These are phyloP conservation scores for Fusarium acutatum DNA, from an alignment of 2,329 filamentous ascomycete species.

Conservation along the genomic window DNA sequence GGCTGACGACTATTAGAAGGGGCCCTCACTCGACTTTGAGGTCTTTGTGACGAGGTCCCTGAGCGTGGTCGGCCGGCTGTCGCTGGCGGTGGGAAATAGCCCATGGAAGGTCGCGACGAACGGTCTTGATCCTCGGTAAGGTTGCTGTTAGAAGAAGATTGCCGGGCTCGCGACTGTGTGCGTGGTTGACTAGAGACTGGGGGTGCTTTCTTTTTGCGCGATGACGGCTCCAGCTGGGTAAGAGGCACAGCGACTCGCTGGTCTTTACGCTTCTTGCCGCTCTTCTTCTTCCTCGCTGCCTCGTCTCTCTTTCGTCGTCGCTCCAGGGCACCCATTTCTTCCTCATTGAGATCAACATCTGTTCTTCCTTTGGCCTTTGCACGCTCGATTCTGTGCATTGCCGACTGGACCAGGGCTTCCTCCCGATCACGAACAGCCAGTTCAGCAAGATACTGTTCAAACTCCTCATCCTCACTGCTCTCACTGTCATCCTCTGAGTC, in stretches of 20 bases:
- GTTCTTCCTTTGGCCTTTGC: constrained; percentile 79
- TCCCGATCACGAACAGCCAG: constrained; percentile 71
- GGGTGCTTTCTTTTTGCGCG: constrained; percentile 48
- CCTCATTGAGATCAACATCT: constrained; percentile 81
- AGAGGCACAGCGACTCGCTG: constrained; percentile 63
- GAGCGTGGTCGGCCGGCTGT: constrained; percentile 53
- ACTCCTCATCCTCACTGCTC: constrained; percentile 46
- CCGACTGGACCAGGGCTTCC: constrained; percentile 78
- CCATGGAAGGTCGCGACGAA: constrained; percentile 56
- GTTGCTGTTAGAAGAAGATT: constrained; percentile 49
- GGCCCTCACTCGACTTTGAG: constrained; percentile 46
- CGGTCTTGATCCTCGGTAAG: constrained; percentile 48
- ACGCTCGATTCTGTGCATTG: constrained; percentile 80
- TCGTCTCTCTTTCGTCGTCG: constrained; percentile 67
- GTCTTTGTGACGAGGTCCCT: constrained; percentile 51
- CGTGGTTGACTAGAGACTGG: constrained; percentile 34
- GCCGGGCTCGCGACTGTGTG: constrained; percentile 50
- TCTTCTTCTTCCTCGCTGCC: constrained; percentile 45
- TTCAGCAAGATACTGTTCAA: constrained; percentile 62
- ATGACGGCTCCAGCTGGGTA: constrained; percentile 57
- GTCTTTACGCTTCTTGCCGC: constrained; percentile 53
- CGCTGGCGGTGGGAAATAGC: constrained; percentile 60
- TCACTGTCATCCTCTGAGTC: constrained; percentile 48
- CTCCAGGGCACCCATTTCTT: constrained; percentile 84
- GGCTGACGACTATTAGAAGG: constrained; percentile 50